Evolutionary conservation across 306 rosid species (phyloP).

Genomic region (Sicyos baderoa): DNA sequence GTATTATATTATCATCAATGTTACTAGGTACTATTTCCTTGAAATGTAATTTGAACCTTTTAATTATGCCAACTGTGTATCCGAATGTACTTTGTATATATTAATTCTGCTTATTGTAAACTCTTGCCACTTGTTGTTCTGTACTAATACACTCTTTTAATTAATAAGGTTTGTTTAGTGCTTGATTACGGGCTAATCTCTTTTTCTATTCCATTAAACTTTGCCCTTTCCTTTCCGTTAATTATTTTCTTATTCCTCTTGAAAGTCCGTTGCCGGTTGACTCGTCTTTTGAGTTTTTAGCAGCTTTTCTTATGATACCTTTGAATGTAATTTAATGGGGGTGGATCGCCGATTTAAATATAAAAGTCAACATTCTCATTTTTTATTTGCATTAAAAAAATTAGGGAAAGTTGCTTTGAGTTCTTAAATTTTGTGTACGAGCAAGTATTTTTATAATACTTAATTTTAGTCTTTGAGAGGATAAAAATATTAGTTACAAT

Average conservation of each 20-base stretch:
- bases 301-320: neutral
- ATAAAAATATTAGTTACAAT: too few species aligned
- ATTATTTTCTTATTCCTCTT: neutral
- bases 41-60: neutral
- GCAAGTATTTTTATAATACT: too few species aligned
- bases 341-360: neutral
- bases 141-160: neutral
- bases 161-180: neutral
- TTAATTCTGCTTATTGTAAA: neutral
- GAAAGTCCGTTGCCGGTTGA: neutral
- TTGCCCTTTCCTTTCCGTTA: neutral
- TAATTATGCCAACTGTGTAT: neutral
- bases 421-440: too few species aligned
- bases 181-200: neutral
- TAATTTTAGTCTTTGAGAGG: too few species aligned
- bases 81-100: neutral
- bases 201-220: neutral
- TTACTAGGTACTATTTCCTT: neutral
- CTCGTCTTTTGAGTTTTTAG: neutral
- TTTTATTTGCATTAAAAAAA: too few species aligned
- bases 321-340: neutral
- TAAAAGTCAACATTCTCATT: neutral
- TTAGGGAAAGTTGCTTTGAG: too few species aligned
- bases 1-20: neutral
- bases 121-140: neutral